Evolutionary conservation across 2,329 filamentous ascomycete genomes (phyloP).

Genomic region (Botryotinia globosa): DNA sequence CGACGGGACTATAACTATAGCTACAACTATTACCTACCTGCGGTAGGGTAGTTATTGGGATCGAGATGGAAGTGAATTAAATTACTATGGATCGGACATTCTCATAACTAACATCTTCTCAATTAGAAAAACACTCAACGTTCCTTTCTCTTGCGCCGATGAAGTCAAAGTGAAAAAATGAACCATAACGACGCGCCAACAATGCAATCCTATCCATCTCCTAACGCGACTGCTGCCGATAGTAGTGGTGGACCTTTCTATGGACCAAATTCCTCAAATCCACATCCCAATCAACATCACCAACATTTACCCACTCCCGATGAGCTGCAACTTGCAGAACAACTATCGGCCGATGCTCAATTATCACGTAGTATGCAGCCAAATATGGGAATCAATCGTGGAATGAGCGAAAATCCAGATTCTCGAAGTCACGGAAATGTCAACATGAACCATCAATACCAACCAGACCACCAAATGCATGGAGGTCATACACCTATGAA

Average conservation of each 20-base stretch:
- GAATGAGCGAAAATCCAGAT: slow-evolving; percentile 42
- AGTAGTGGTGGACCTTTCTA: slow-evolving; percentile 35
- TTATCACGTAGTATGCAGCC: slow-evolving; percentile 46
- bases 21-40: slow-evolving; percentile 13
- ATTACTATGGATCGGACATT: slow-evolving; percentile 22
- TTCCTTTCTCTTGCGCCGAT: slow-evolving; percentile 23
- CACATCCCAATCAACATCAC: slow-evolving; percentile 32
- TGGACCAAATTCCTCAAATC: slow-evolving; percentile 27
- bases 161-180: slow-evolving; percentile 25
- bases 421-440: slow-evolving; percentile 39
- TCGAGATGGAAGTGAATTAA: not conserved
- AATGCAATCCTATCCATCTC: slow-evolving; percentile 38
- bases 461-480: slow-evolving; percentile 36
- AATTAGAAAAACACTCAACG: slow-evolving; percentile 23
- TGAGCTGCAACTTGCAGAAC: slow-evolving; percentile 35
- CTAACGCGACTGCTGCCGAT: slow-evolving; percentile 34
- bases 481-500: slow-evolving; percentile 24
- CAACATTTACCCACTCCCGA: slow-evolving; percentile 40
- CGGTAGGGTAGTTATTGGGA: slow-evolving; percentile 1
- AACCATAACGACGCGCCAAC: slow-evolving; percentile 32
- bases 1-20: slow-evolving; percentile 1
- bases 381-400: slow-evolving; percentile 41
- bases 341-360: slow-evolving; percentile 38
- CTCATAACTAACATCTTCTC: slow-evolving; percentile 28
- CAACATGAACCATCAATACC: slow-evolving; percentile 35